Evolutionary conservation across 176 grass and related monocot genomes (phyloP).

Genomic region (Oryza coarctata): DNA sequence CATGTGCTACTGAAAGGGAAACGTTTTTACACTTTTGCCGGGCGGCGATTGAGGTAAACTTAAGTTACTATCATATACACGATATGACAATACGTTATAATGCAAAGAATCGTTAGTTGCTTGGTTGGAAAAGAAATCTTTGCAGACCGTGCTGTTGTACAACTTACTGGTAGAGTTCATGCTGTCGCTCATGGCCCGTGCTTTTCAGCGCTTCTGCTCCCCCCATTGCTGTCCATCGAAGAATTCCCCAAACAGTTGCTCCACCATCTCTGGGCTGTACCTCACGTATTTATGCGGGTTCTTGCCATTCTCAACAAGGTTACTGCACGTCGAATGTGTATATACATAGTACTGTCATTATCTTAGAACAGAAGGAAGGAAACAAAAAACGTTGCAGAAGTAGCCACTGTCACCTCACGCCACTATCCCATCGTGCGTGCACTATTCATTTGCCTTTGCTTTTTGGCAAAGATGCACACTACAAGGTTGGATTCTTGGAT

Average conservation of each 20-base stretch:
- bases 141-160: neutral
- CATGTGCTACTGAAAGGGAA: too few relatives aligned
- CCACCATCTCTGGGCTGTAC: slow-evolving; percentile 68
- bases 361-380: neutral
- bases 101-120: slow-evolving; percentile 21
- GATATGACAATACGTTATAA: neutral
- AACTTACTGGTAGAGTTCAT: slow-evolving; percentile 38
- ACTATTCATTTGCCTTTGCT: neutral
- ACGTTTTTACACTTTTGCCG: too few relatives aligned
- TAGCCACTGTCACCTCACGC: neutral
- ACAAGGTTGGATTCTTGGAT: neutral
- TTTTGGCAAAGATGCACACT: neutral
- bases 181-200: neutral
- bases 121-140: slow-evolving; percentile 28
- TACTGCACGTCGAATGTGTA: slow-evolving; percentile 37
- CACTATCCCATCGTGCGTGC: neutral
- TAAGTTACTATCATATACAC: neutral
- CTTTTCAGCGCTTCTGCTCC: slow-evolving; percentile 61
- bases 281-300: slow-evolving; percentile 73
- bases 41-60: too few relatives aligned
- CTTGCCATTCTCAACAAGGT: slow-evolving; percentile 70
- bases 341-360: neutral
- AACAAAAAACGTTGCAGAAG: neutral
- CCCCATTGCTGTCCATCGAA: slow-evolving; percentile 76
- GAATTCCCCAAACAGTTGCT: slow-evolving; percentile 64